These are phyloP conservation scores for Neonectria hederae DNA, from an alignment of 2,329 filamentous ascomycete genomes.

Conservation along the genomic window DNA sequence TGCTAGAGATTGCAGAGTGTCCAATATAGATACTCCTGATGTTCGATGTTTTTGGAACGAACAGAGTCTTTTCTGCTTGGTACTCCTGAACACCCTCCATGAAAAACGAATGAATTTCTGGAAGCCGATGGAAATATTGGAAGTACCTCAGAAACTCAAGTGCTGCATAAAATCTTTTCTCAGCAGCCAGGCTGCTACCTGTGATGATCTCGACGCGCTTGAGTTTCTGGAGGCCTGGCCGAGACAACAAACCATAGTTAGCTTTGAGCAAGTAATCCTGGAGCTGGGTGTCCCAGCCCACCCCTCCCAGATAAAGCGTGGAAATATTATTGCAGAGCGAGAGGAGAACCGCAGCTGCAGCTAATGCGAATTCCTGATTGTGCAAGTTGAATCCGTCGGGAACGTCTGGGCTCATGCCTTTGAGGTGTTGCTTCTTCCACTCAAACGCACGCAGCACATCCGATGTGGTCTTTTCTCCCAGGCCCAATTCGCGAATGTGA, in stretches of 20 bases:
- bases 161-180: not conserved
- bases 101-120: not conserved
- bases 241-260: conserved; percentile 9
- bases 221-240: not conserved
- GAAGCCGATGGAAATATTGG: conserved; percentile 7
- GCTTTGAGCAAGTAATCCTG: conserved; percentile 15
- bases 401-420: not conserved
- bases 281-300: not conserved
- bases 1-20: not conserved
- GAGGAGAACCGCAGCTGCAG: conserved; percentile 11
- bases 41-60: conserved; percentile 13
- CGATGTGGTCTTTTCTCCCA: not conserved
- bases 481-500: not conserved
- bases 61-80: not conserved
- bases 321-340: conserved; percentile 16
- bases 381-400: not conserved
- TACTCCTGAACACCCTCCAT: conserved; percentile 10
- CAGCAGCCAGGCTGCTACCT: not conserved
- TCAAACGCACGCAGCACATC: conserved; percentile 6
- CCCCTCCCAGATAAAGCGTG: not conserved
- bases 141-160: conserved; percentile 18
- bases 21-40: conserved; percentile 17
- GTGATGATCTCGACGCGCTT: not conserved
- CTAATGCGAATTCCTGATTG: not conserved
- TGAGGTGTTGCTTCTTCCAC: conserved; percentile 6